A percentile compares a stretch with the other conserved stretches of the same genome.
phyloP scores from a whole-genome alignment of 257 asterid species.

The Marsdenia floribunda region DNA sequence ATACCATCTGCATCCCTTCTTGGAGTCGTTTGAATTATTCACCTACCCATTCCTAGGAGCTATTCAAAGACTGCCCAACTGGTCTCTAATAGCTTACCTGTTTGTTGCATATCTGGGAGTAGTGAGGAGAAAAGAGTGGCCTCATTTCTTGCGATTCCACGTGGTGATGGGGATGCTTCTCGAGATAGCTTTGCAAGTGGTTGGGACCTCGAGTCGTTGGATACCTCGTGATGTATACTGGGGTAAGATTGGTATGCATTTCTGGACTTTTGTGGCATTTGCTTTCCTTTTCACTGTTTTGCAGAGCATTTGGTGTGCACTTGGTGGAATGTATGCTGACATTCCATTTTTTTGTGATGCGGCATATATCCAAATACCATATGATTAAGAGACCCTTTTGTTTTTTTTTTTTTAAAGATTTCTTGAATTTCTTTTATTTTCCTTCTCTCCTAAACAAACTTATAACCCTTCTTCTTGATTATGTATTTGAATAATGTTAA shows the following conservation, averaged over 20 bases:
- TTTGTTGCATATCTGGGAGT: conserved; percentile 76
- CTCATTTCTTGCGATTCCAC: conserved; percentile 84
- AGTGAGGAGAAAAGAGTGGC: conserved; percentile 93
- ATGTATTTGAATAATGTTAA: not conserved
- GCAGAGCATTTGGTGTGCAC: conserved; percentile 75
- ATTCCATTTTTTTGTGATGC: conserved; percentile 88
- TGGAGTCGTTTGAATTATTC: conserved; percentile 63
- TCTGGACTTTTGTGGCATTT: conserved; percentile 67
- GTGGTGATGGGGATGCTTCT: conserved; percentile 88
- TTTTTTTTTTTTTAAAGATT: too few relatives aligned
- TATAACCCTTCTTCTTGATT: too few relatives aligned
- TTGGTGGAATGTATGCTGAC: conserved; percentile 87
- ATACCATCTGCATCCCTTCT: conserved; percentile 65
- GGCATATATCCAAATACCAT: conserved; percentile 59
- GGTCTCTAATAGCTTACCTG: conserved; percentile 90
- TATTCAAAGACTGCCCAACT: conserved; percentile 63
- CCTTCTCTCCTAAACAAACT: not conserved
- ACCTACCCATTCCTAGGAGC: conserved; percentile 69
- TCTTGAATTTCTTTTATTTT: not conserved
- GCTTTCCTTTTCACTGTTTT: conserved; percentile 74
- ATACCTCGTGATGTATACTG: conserved; percentile 67
- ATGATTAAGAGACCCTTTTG: not conserved
- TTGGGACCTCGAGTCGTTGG: conserved; percentile 83
- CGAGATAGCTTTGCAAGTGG: conserved; percentile 82
- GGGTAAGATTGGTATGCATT: conserved; percentile 92